Evolutionary conservation across 305 asterid genomes (phyloP), one percentile per base, ranked within the genome.

Genomic region (Fraxinus velutina): DNA sequence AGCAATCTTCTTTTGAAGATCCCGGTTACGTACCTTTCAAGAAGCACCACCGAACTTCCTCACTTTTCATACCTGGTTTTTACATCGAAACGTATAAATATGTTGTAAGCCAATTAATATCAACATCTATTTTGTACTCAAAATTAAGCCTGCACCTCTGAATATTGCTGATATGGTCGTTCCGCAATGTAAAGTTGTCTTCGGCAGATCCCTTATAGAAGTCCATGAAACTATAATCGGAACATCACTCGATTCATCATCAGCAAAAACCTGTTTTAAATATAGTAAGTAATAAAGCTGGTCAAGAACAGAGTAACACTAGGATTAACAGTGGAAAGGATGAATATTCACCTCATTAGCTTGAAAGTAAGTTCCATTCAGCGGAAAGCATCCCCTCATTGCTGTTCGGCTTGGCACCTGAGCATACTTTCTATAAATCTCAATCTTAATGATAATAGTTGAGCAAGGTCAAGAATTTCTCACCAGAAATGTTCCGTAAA

Each of bases 331-430:
- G 60, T n/a, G 36, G 5, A 32, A 47, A 80, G 62, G 62, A 80
- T 10, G 1, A 70, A 73, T 17, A 7, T 37, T 83, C 39, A 92
- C 94, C 97, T 92, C 97, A 10, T 92, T 92, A 12, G 78, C 81
- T 78, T 92, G 97, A 82, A 90, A 92, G 73, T 85, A 92, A 17
- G 93, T 92, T 71, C 92, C 93, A 55, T 88, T 86, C 0, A 92
- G 90, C 4, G 91, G 92, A 81, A 92, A 92, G 19, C 80, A 78
- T 75, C 92, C 92, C 62, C 86, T 70, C 27, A 82, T 80, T 30
- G 91, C 92, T 10, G 94, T 90, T 78, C 89, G 84, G 12, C 76
- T 70, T 0, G 88, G 92, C 37, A 89, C 82, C 89, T 89, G 83
- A 62, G 44, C 24, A 83, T 47, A 42, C 32, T 64, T 74, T 29